A percentile compares a stretch with the other conserved stretches of the same genome.
phyloP scores from a whole-genome alignment of 169 alveolate species.

The Plasmodium gonderi region DNA sequence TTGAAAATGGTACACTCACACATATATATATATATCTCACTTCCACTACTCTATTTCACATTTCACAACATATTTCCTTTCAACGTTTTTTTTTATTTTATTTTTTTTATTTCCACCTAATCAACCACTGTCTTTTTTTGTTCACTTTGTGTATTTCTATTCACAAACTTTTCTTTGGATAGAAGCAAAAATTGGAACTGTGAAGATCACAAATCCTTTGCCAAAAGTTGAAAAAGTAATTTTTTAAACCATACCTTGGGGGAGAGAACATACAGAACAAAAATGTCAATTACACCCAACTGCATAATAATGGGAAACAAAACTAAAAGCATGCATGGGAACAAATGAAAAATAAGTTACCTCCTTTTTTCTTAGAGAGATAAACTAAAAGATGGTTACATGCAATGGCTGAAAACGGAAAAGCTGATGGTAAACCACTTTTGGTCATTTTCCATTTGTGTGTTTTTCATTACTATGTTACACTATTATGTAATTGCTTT shows the following conservation, averaged over 20 bases:
- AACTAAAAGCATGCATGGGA: background rate
- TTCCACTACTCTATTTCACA: background rate
- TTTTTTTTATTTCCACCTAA: no score
- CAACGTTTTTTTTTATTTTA: background rate
- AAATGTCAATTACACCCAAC: background rate
- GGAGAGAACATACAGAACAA: background rate
- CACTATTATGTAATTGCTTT: background rate
- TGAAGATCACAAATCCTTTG: constrained; percentile 24
- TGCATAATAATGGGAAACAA: background rate
- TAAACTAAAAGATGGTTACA: constrained; percentile 19
- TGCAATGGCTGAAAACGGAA: constrained; percentile 62
- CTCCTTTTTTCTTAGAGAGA: constrained; percentile 16
- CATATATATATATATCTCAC: background rate
- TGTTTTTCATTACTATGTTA: background rate
- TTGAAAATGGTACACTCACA: constrained; percentile 20
- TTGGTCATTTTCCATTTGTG: background rate
- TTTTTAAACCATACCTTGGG: background rate
- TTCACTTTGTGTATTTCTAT: background rate
- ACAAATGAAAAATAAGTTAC: background rate
- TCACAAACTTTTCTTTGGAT: background rate
- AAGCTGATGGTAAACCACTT: constrained; percentile 29
- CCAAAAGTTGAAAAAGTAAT: constrained; percentile 46
- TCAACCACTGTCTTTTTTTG: background rate
- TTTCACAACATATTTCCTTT: background rate
- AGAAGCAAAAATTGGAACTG: constrained; percentile 47